These are phyloP conservation scores for Pythium monospermum DNA, from an alignment of 352 stramenopile species.

Conservation along the genomic window DNA sequence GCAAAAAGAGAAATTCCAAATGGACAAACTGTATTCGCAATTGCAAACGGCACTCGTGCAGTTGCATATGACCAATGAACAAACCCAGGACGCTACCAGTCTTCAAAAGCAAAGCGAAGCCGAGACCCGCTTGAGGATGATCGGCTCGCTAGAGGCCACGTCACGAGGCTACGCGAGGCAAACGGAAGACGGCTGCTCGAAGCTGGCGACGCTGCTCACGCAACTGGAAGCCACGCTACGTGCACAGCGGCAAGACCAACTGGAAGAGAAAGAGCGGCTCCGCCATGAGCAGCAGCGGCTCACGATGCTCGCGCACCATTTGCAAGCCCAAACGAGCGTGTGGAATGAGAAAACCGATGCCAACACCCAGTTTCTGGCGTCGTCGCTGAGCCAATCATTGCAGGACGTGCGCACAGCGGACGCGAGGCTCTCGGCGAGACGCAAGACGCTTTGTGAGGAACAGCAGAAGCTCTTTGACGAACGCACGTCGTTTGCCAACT, in stretches of 20 bases:
- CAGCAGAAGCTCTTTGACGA: constrained; percentile 22
- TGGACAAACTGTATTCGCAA: constrained; percentile 44
- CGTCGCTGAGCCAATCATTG: constrained; percentile 16
- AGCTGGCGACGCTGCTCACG: constrained; percentile 41
- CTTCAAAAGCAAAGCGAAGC: constrained; percentile 40
- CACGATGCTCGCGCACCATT: constrained; percentile 50
- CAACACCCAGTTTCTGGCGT: constrained; percentile 22
- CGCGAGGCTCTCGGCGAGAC: constrained; percentile 28
- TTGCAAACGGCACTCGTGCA: constrained; percentile 49
- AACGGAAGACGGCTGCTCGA: constrained; percentile 56
- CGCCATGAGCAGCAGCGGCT: constrained; percentile 64
- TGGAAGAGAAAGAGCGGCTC: constrained; percentile 73
- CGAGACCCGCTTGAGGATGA: constrained; percentile 49
- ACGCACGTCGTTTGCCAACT: constrained; percentile 22
- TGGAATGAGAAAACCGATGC: constrained; percentile 41
- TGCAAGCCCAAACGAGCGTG: constrained; percentile 53
- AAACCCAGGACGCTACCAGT: constrained; percentile 33
- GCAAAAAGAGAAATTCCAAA: constrained; percentile 38
- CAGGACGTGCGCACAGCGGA: constrained; percentile 33
- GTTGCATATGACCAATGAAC: constrained; percentile 40
- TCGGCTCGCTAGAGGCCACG: constrained; percentile 55
- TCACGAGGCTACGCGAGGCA: constrained; percentile 46
- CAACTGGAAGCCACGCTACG: constrained; percentile 51
- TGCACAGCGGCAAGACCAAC: constrained; percentile 42
- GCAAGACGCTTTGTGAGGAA: constrained; percentile 21